Percentiles rank a stretch among this genome's conserved stretches.
Evolutionary conservation across 306 rosid species (phyloP).

Genomic region (Acacia melanoxylon): DNA sequence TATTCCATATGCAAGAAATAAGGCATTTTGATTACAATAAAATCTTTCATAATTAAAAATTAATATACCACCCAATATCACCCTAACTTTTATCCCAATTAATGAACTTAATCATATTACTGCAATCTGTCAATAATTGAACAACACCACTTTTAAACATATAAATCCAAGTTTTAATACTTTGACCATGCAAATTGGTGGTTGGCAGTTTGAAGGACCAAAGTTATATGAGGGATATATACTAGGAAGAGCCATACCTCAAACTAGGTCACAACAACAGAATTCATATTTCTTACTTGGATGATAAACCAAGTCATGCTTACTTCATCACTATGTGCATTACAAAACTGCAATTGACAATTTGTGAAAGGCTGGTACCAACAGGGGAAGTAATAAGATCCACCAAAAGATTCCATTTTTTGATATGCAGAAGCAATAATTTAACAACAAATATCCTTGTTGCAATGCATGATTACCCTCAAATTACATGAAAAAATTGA

Average conservation of each 20-base stretch:
- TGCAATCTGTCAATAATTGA: background rate
- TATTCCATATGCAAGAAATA: too few species aligned
- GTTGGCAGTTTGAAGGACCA: background rate
- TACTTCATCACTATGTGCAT: background rate
- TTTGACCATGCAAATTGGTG: background rate
- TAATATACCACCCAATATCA: too few species aligned
- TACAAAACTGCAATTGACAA: background rate
- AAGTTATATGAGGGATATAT: background rate
- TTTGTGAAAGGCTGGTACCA: background rate
- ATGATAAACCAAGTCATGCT: background rate
- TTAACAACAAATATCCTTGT: conserved; percentile 22
- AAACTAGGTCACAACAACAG: too few species aligned
- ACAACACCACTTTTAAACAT: background rate
- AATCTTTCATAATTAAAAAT: too few species aligned
- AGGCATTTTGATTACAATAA: too few species aligned
- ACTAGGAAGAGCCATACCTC: too few species aligned
- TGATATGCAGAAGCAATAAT: conserved; percentile 23
- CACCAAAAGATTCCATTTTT: conserved; percentile 2
- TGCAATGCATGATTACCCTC: conserved; percentile 21
- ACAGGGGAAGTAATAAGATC: background rate
- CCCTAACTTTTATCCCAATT: too few species aligned
- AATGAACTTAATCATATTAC: too few species aligned
- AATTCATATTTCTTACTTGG: too few species aligned
- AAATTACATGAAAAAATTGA: conserved; percentile 27
- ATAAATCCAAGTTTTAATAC: too few species aligned